Evolutionary conservation across 768 basidiomycete species (phyloP), one percentile per base, ranked within the genome.

Genomic region (Amanita rubescens): DNA sequence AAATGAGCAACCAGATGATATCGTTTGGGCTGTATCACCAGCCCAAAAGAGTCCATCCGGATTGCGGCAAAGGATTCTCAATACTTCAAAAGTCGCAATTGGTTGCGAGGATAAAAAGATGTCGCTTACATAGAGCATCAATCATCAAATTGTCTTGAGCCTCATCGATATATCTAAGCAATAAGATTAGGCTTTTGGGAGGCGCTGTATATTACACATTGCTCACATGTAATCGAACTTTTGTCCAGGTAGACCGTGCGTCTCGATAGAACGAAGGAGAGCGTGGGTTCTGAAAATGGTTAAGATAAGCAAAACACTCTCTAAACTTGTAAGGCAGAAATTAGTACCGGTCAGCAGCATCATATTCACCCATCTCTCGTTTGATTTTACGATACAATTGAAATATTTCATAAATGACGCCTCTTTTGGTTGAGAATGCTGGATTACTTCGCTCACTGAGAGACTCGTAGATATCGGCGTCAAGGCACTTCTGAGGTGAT

Each of bases 21-120:
- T 89, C 0, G 87, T 85, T 57, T 90, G 87, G 0, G 87, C 85
- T 0, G 87, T 88, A 60, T 90, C 87, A 0, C 88, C 87, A 1
- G 85, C 87, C 84, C 85, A 88, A 57, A 89, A 84, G 17, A 87
- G 65, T 0, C 87, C 86, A 48, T 85, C 69, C 0, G 78, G 75
- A 59, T 87, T 87, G 10, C 65, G 65, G 56, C 84, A 87, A n/a
- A 89, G 61, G 0, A 71, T 69, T 27, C 85, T 69, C 37, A 89
- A 64, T 3, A 89, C 87, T 88, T 53, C 15, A 25, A 4, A 15
- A 41, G 8, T 30, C 14, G 33, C 24, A 39, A 11, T 7, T n/a
- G 19, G 12, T n/a, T 22, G 32, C 15, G 14, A 24, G 14, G n/a
- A 8, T 1, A 8, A 6, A 33, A 17, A n/a, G 15, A 20, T n/a